Evolutionary conservation across 345 rosid genomes (phyloP), one percentile per base, ranked within the genome.

Genomic region (Melaleuca quinquenervia): DNA sequence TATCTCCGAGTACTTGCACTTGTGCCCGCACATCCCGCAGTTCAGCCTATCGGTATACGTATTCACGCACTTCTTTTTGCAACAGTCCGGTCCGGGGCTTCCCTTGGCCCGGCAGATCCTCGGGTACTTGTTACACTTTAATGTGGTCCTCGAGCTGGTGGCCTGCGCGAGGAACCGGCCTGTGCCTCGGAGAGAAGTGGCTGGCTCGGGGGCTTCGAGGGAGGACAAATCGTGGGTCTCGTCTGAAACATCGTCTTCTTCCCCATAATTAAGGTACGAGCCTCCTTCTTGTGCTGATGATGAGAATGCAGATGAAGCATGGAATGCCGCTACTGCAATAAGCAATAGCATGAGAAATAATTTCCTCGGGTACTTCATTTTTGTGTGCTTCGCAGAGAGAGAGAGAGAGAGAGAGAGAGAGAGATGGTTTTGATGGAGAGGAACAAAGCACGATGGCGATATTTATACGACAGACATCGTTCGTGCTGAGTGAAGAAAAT

Each of bases 1-100:
- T 89, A 90, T 74, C 11, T 91, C 92, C 36, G 64, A 36, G 88
- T 91, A 88, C 36, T 89, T 86, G 86, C 93, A 90, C 85, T 74
- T 87, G 5, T 64, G 83, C n/a, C 92, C 91, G 36, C 93, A 91
- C 29, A 52, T 51, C 1, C 91, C 91, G 21, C 93, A 90, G 86
- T 88, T 91, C 3, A 80, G 56, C n/a, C 75, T 32, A 50, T 90
- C 89, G 5, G 83, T 49, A 50, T 13, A 32, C 83, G 84, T 85
- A 45, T 88, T 56, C 4, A 90, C 90, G 50, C 92, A 90, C 44
- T 84, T 75, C 83, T 87, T 87, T 3, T 76, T 32, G 86, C 92
- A 86, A 48, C 92, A 90, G 48, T 88, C 26, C 0, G 52, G 89
- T 20, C 89, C 85, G 22, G 84, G n/a, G 15, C 86, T 89, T 41